Base-by-base conservation (phyloP, 2,329 filamentous ascomycete genomes). In the Mycosphaerella sp. region DNA sequence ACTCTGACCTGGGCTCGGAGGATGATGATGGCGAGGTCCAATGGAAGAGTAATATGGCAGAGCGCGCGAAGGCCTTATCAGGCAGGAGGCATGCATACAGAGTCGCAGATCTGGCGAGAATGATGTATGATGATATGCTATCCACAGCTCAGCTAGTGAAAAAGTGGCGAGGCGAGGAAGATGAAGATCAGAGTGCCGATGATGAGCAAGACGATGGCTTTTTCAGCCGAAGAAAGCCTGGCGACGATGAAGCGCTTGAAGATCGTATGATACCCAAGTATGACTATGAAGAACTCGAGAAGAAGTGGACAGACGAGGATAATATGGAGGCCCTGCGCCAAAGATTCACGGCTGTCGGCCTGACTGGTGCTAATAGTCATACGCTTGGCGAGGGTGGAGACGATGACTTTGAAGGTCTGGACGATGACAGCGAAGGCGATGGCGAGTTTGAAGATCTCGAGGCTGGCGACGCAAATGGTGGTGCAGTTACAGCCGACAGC, bases 31-130 rank as follows among this genome's bases (percentile, higher is more conserved):
- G 91, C 42, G 84, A 86, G 35, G 85, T 84, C 2, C 84, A 82
- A 40, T 98, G 94, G 94, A 98, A 98, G 68, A 81, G 86, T 18
- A 90, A 95, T 62, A 79, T 98, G 66, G 72, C 81, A 8, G 84
- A 85, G 52, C 87, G 84, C 49, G 90, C 90, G 1, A 79, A 79
- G 56, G 80, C 78, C 50, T 73, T 90, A 30, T 87, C 93, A 64
- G 78, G 79, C 25, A 82, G 79, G 60, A 82, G 80, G 56, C 80
- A 81, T 37, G 79, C 85, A 13, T 95, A 87, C 63, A 82, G 89
- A 49, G 85, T 89, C 7, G 79, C 81, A 12, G 90, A 97, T 63
- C 79, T 98, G 27, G 88, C 89, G 0, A 83, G 87, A 59, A 78
- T 94, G 68, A 85, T 98, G 73, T 98, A 98, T 69, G 87, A 97